These are phyloP conservation scores for Moesziomyces sp. DNA, from an alignment of 1,284 basidiomycete species.

Conservation along the genomic window DNA sequence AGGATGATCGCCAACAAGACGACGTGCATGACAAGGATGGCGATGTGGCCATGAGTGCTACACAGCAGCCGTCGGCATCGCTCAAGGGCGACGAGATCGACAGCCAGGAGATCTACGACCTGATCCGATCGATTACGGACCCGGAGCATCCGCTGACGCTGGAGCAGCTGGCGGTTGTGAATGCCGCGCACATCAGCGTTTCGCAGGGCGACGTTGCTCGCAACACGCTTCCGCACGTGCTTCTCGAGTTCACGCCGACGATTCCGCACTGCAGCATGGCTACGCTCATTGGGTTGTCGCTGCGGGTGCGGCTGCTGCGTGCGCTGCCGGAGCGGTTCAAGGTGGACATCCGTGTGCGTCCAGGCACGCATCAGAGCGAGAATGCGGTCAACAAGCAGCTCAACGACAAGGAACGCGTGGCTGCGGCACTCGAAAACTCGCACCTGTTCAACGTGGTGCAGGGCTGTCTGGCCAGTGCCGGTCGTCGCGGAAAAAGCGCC, in stretches of 20 bases:
- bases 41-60: slow-evolving; percentile 17
- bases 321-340: slow-evolving; percentile 92
- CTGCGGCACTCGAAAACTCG: slow-evolving; percentile 93
- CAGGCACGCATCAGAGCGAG: slow-evolving; percentile 95
- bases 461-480: slow-evolving; percentile 78
- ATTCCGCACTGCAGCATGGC: slow-evolving; percentile 99
- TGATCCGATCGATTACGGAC: slow-evolving; percentile 91
- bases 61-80: slow-evolving; percentile 9
- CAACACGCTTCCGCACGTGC: slow-evolving; percentile 71
- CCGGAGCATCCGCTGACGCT: slow-evolving; percentile 96
- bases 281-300: slow-evolving; percentile 92
- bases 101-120: slow-evolving; percentile 71
- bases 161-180: slow-evolving; percentile 95
- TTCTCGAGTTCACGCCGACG: slow-evolving; percentile 80
- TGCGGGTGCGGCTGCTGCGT: slow-evolving; percentile 88
- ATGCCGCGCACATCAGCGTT: slow-evolving; percentile 84
- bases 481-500: slow-evolving; percentile 66
- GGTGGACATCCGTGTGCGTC: slow-evolving; percentile 90
- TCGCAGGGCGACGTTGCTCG: slow-evolving; percentile 61
- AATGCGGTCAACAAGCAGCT: slow-evolving; percentile 96
- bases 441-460: slow-evolving; percentile 88
- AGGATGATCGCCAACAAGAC: slow-evolving; percentile 8
- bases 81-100: slow-evolving; percentile 48
- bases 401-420: slow-evolving; percentile 98
- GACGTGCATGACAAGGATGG: slow-evolving; percentile 69